phyloP scores from a whole-genome alignment of 2,329 filamentous ascomycete genomes.

The Fusarium devonianum region DNA sequence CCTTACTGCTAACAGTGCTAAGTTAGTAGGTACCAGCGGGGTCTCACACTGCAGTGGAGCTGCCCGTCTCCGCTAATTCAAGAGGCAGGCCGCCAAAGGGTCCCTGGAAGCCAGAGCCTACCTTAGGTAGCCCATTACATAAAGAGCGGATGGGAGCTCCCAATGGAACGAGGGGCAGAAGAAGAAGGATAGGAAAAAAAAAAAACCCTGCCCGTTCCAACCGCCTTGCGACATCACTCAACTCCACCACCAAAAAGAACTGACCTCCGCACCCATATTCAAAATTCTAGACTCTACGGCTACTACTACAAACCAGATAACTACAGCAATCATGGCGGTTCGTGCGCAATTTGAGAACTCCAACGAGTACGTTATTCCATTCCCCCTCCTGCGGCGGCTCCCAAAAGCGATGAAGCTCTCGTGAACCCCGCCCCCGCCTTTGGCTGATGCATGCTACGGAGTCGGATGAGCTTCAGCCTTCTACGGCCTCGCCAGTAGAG shows the following conservation, averaged over 20 bases:
- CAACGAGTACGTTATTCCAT: slow-evolving; percentile 73
- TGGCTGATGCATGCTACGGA: slow-evolving; percentile 11
- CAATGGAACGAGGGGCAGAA: slow-evolving; percentile 25
- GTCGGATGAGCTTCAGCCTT: too few species aligned
- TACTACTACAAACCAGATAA: slow-evolving; percentile 21
- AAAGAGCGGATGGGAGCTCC: slow-evolving; percentile 35
- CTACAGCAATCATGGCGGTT: slow-evolving; percentile 64
- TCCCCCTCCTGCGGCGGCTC: not conserved
- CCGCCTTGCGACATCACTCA: slow-evolving; percentile 28
- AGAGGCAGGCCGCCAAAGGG: not conserved
- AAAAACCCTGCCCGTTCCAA: slow-evolving; percentile 28
- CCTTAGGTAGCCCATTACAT: slow-evolving; percentile 28
- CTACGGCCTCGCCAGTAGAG: too few species aligned
- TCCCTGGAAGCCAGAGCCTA: not conserved
- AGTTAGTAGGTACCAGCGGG: too few species aligned
- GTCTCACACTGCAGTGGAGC: not conserved
- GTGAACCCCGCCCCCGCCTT: slow-evolving; percentile 41
- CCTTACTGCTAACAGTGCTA: not conserved
- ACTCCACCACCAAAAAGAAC: not conserved
- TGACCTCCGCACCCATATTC: slow-evolving; percentile 1
- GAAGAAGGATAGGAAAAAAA: slow-evolving; percentile 22
- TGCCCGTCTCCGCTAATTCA: not conserved
- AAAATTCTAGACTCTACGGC: slow-evolving; percentile 32
- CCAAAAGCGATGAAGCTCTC: slow-evolving; percentile 23
- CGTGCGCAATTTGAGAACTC: slow-evolving; percentile 86